Conservation (phyloP, 2,329 filamentous ascomycete species). For the Cadophora malorum region DNA sequence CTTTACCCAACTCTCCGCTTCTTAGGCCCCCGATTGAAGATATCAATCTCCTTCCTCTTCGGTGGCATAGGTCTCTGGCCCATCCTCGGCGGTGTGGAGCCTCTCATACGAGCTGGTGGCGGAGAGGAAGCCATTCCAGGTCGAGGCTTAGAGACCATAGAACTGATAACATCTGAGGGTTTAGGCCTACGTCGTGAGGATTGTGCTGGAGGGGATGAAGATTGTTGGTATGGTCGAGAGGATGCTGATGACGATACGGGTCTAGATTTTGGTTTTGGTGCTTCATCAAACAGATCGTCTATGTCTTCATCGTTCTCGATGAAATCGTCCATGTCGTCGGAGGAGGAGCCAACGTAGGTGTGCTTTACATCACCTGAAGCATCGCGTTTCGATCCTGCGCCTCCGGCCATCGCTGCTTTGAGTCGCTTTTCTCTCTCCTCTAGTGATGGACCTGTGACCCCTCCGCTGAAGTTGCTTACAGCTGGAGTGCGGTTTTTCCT, state of each 20-base stretch:
- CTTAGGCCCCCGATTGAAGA: slow-evolving; percentile 39
- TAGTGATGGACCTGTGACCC: slow-evolving; percentile 36
- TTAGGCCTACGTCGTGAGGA: slow-evolving; percentile 21
- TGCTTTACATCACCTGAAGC: slow-evolving; percentile 19
- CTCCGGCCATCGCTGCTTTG: slow-evolving; percentile 36
- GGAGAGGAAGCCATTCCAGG: slow-evolving; percentile 17
- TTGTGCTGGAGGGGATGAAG: slow-evolving; percentile 2
- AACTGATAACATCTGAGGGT: slow-evolving; percentile 27
- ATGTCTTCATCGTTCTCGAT: slow-evolving; percentile 28
- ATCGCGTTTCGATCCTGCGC: slow-evolving; percentile 14
- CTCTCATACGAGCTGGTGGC: slow-evolving; percentile 16
- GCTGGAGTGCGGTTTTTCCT: slow-evolving; percentile 7
- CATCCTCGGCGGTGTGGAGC: slow-evolving; percentile 24
- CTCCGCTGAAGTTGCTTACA: slow-evolving; percentile 28
- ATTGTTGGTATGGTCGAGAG: slow-evolving; percentile 12
- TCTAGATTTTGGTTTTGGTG: slow-evolving; percentile 2
- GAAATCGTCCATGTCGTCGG: slow-evolving; percentile 34
- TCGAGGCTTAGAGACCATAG: slow-evolving; percentile 26
- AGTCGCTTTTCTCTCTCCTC: slow-evolving; percentile 48
- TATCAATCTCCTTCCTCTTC: slow-evolving; percentile 38
- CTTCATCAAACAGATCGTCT: slow-evolving; percentile 39
- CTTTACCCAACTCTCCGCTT: slow-evolving; percentile 23
- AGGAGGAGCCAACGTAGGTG: slow-evolving; percentile 38
- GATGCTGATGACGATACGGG: slow-evolving; percentile 16
- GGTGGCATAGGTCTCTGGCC: slow-evolving; percentile 33